Conservation (phyloP, 108 stramenopile genomes). For the Skeletonema tropicum region DNA sequence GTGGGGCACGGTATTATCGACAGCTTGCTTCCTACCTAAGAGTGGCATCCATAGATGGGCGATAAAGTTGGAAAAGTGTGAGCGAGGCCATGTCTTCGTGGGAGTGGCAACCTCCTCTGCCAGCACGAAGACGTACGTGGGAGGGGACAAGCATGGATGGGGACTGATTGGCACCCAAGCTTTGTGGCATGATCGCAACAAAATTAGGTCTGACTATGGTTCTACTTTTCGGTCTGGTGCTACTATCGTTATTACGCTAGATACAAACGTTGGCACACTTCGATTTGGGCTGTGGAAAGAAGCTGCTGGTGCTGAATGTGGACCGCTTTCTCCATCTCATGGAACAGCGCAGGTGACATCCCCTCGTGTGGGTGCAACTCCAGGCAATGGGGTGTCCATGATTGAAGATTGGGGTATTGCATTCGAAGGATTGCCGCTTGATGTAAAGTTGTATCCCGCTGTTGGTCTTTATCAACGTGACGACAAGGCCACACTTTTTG, state of each 20-base stretch:
- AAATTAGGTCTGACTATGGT: slow-evolving; percentile 82
- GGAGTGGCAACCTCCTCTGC: slow-evolving; percentile 93
- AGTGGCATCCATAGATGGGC: slow-evolving; percentile 85
- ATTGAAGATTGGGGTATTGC: slow-evolving; percentile 89
- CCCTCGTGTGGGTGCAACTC: slow-evolving; percentile 19
- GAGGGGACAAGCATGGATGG: slow-evolving; percentile 97
- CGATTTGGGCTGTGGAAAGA: slow-evolving; percentile 84
- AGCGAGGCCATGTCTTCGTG: slow-evolving; percentile 94
- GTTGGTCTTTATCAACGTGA: slow-evolving; percentile 88
- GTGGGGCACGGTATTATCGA: slow-evolving; percentile 81
- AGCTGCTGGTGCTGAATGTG: slow-evolving; percentile 27
- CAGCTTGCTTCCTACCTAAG: slow-evolving; percentile 68
- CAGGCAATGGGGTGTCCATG: slow-evolving; percentile 40
- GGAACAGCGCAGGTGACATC: slow-evolving; percentile 38
- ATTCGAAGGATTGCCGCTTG: slow-evolving; percentile 86
- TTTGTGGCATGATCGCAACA: slow-evolving; percentile 88
- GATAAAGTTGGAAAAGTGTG: slow-evolving; percentile 87
- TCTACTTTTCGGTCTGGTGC: slow-evolving; percentile 79
- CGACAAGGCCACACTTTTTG: slow-evolving; percentile 73
- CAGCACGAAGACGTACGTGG: slow-evolving; percentile 90
- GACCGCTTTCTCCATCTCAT: slow-evolving; percentile 44
- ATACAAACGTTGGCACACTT: slow-evolving; percentile 83
- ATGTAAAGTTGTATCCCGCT: slow-evolving; percentile 78
- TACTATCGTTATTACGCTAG: slow-evolving; percentile 76
- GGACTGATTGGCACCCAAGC: slow-evolving; percentile 97